Evolutionary conservation across 768 basidiomycete genomes (phyloP).

Genomic region (Lactarius indigo): DNA sequence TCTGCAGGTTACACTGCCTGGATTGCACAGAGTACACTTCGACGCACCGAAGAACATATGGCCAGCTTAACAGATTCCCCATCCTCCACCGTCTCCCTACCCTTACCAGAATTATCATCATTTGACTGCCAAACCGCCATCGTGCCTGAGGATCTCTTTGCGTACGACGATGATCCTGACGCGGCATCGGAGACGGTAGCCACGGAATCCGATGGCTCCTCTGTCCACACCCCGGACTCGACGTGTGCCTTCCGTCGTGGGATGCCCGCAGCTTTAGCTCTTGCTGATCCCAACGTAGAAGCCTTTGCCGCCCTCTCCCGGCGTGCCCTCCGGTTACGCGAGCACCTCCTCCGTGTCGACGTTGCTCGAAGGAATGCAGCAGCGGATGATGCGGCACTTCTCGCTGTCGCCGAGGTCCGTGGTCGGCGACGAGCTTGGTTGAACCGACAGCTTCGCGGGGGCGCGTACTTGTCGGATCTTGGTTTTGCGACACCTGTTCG

Average conservation of each 20-base stretch:
- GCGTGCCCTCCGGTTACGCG: conserved; percentile 31
- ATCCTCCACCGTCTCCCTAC: conserved; percentile 14
- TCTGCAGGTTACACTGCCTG: conserved; percentile 48
- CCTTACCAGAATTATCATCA: conserved; percentile 18
- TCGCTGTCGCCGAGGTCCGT: conserved; percentile 48
- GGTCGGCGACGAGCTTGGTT: conserved; percentile 67
- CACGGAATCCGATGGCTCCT: conserved; percentile 48
- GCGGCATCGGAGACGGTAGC: conserved; percentile 17
- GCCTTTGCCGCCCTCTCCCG: conserved; percentile 31
- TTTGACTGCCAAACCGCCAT: conserved; percentile 14
- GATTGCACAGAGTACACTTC: conserved; percentile 52
- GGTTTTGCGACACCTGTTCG: conserved; percentile 49
- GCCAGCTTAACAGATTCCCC: conserved; percentile 25
- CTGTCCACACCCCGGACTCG: conserved; percentile 42
- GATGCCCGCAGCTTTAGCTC: conserved; percentile 16
- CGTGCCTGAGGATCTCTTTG: conserved; percentile 27
- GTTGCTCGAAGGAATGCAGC: conserved; percentile 39
- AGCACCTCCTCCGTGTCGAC: conserved; percentile 39
- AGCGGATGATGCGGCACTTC: conserved; percentile 35
- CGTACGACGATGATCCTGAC: conserved; percentile 38
- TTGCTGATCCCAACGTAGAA: conserved; percentile 26
- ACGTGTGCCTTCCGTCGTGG: conserved; percentile 31
- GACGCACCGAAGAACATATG: conserved; percentile 40
- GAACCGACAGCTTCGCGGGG: conserved; percentile 44
- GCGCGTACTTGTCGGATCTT: conserved; percentile 36